phyloP scores from a whole-genome alignment of 108 stramenopile species.

The Pseudonitzschia multiseries region DNA sequence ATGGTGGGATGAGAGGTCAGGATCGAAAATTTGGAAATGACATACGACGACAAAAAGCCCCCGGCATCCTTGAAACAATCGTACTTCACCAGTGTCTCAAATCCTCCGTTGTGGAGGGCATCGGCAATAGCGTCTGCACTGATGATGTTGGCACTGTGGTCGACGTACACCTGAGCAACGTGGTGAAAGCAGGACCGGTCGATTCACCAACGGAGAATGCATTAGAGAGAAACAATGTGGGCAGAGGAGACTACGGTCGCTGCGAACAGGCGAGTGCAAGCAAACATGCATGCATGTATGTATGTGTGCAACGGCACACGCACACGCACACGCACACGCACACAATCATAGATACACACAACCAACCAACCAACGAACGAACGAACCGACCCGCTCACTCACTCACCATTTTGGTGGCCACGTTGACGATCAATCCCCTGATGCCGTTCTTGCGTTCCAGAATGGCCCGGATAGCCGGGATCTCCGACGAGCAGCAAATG shows the following conservation, averaged over 20 bases:
- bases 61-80: conserved; percentile 30
- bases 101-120: conserved; percentile 39
- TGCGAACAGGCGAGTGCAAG: too few relatives aligned
- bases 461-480: conserved; percentile 39
- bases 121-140: conserved; percentile 44
- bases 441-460: conserved; percentile 43
- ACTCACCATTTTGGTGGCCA: conserved; percentile 49
- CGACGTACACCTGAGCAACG: conserved; percentile 40
- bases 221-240: too few relatives aligned
- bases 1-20: background rate
- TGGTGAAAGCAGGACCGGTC: too few relatives aligned
- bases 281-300: too few relatives aligned
- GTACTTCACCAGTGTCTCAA: conserved; percentile 46
- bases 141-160: conserved; percentile 43
- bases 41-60: conserved; percentile 22
- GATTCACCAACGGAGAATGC: too few relatives aligned
- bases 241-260: too few relatives aligned
- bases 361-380: too few relatives aligned
- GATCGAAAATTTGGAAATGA: conserved; percentile 28
- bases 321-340: background rate
- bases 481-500: conserved; percentile 65
- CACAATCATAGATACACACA: too few relatives aligned
- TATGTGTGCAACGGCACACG: too few relatives aligned
- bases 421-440: conserved; percentile 40
- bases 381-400: too few relatives aligned